These are phyloP conservation scores for Wickerhamiella australiensis DNA, from an alignment of 805 yeast genomes.

Conservation along the genomic window DNA sequence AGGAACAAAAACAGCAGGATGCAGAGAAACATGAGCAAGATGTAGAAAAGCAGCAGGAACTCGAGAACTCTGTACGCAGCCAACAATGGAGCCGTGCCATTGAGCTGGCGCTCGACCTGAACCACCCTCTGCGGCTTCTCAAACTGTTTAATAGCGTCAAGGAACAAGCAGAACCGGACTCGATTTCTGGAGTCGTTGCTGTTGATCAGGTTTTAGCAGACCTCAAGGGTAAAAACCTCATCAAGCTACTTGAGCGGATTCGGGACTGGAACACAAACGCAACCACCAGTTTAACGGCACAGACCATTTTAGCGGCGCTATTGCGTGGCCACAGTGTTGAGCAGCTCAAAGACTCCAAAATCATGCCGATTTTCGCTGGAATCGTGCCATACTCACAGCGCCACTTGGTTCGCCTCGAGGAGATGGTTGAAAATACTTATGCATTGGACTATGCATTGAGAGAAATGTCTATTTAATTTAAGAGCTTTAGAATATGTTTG, in stretches of 20 bases:
- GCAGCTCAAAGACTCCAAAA: conserved; percentile 49
- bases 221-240: conserved; percentile 48
- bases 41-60: conserved; percentile 81
- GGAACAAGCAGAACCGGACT: conserved; percentile 35
- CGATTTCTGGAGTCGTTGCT: conserved; percentile 43
- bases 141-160: conserved; percentile 56
- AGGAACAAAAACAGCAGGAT: conserved; percentile 46
- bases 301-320: conserved; percentile 56
- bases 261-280: conserved; percentile 95
- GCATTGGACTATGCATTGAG: conserved; percentile 72
- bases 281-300: conserved; percentile 67
- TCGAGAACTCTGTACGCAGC: conserved; percentile 57
- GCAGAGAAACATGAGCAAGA: conserved; percentile 41
- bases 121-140: conserved; percentile 82
- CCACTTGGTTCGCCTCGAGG: conserved; percentile 67
- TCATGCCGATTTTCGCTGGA: conserved; percentile 56
- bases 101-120: conserved; percentile 66
- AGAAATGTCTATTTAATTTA: conserved; percentile 34
- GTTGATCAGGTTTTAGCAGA: conserved; percentile 53
- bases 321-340: conserved; percentile 44
- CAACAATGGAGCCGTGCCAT: conserved; percentile 86
- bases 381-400: conserved; percentile 81
- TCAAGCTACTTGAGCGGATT: conserved; percentile 53
- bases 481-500: background rate
- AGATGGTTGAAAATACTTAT: conserved; percentile 72